phyloP scores from a whole-genome alignment of 306 rosid genomes.

The Mimosa bimucronata region DNA sequence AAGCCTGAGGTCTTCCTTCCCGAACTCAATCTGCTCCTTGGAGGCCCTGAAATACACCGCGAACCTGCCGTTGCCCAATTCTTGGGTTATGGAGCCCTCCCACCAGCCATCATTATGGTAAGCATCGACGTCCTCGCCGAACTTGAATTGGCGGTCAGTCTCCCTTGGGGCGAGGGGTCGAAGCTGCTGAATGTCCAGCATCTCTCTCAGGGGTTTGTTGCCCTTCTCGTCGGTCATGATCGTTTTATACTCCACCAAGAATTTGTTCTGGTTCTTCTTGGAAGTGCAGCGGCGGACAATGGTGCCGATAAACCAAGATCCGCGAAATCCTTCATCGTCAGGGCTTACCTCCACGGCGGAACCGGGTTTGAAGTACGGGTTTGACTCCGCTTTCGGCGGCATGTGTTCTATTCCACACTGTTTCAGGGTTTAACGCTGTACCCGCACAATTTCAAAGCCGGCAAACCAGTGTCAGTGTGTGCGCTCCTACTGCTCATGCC shows the following conservation, averaged over 20 bases:
- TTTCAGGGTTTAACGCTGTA: too few relatives aligned
- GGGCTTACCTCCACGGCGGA: constrained; percentile 51
- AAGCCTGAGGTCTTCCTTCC: constrained; percentile 47
- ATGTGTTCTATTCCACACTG: not conserved
- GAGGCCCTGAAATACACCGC: constrained; percentile 55
- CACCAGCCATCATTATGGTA: constrained; percentile 70
- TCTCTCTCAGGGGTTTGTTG: constrained; percentile 47
- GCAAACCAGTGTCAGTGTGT: too few relatives aligned
- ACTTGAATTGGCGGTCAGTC: constrained; percentile 33
- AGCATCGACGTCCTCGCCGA: constrained; percentile 67
- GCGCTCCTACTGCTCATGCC: too few relatives aligned
- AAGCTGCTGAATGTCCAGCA: constrained; percentile 39
- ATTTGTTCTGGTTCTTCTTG: constrained; percentile 11
- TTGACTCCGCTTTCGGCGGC: constrained; percentile 23
- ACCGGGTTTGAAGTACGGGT: constrained; percentile 40
- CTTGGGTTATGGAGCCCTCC: constrained; percentile 52
- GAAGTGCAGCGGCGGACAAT: constrained; percentile 39
- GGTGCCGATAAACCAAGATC: constrained; percentile 56
- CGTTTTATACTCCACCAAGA: constrained; percentile 51
- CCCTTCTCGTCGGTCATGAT: constrained; percentile 37
- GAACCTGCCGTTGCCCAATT: constrained; percentile 39
- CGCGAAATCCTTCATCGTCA: constrained; percentile 62
- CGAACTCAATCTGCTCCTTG: constrained; percentile 52
- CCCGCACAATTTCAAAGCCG: too few relatives aligned
- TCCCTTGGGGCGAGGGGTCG: constrained; percentile 54